These are phyloP conservation scores for Talaromyces sp. DNA, from an alignment of 2,329 filamentous ascomycete genomes.

Conservation along the genomic window DNA sequence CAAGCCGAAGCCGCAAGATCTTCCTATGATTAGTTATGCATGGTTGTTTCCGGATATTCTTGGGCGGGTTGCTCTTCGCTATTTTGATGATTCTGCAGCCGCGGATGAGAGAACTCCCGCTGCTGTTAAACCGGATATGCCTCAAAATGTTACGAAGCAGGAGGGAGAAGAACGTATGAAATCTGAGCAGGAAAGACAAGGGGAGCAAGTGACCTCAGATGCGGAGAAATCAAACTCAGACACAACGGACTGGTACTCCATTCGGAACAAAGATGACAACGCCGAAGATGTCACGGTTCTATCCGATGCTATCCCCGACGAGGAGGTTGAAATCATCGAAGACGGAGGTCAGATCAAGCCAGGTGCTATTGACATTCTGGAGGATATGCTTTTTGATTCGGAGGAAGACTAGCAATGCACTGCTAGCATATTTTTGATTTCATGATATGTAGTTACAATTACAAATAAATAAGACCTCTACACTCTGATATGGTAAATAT, in stretches of 20 bases:
- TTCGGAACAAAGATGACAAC: not conserved
- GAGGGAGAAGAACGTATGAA: not conserved
- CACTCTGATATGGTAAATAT: not conserved
- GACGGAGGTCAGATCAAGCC: conserved; percentile 24
- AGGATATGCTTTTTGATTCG: conserved; percentile 13
- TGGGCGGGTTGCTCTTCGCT: conserved; percentile 61
- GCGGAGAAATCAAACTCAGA: not conserved
- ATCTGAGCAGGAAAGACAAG: not conserved
- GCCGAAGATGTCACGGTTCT: not conserved
- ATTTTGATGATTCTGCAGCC: conserved; percentile 24
- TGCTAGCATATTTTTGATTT: not conserved
- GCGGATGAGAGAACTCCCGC: not conserved
- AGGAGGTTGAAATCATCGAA: not conserved
- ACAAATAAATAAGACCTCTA: not conserved
- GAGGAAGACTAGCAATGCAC: not conserved
- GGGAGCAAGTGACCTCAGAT: not conserved
- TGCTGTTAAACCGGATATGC: not conserved
- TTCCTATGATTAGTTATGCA: conserved; percentile 88
- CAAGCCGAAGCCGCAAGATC: conserved; percentile 35
- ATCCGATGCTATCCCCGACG: not conserved
- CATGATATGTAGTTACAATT: not conserved
- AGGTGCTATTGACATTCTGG: conserved; percentile 27
- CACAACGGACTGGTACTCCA: not conserved
- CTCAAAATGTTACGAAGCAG: not conserved
- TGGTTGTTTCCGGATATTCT: conserved; percentile 81